Base-by-base conservation (phyloP, 768 basidiomycete species). In the Calocera cornea region DNA sequence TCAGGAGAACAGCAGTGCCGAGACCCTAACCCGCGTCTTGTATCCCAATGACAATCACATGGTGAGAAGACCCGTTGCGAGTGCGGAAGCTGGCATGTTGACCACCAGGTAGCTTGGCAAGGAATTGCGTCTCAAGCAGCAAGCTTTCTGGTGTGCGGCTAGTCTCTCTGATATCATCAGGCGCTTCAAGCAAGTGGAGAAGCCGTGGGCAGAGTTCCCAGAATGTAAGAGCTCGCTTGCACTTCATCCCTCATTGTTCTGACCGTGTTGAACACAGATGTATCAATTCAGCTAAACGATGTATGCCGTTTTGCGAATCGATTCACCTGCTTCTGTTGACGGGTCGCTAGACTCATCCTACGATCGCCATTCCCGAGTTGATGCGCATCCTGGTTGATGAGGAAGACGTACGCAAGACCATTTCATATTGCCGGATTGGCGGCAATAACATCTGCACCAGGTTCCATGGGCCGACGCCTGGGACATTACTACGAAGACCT, bases 211-310 rank as follows among this genome's bases (percentile, higher is more conserved):
- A 11, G 86, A 90, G 71, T 86, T 99, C 74, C 83, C 93, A 0
- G 91, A 97, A 68, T 89, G 87, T 90, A 72, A 66, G n/a, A n/a
- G 85, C 36, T 76, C 22, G 64, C 19, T 22, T 10, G 33, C n/a
- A 64, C 65, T 34, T 17, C 65, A 33, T 14, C 10, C 22, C 33
- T n/a, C 65, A 54, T n/a, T 64, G 3, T 11, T 60, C 50, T 69
- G 36, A 49, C 70, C 68, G 69, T 36, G 22, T 60, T 24, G 33
- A 24, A 3, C 50, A 1, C 68, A 92, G 90, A 84, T 76, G 88
- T 90, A 71, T 90, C 92, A 10, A 94, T 97, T 68, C 95, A 99
- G 76, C 84, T 95, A n/a, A 97, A 95, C 73, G 93, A 94, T 70
- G 90, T 90, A 72, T 64, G 83, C 41, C 27, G 66, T 34, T 40